Conservation (phyloP, 805 yeast genomes). For the Kuraishia ogatae region DNA sequence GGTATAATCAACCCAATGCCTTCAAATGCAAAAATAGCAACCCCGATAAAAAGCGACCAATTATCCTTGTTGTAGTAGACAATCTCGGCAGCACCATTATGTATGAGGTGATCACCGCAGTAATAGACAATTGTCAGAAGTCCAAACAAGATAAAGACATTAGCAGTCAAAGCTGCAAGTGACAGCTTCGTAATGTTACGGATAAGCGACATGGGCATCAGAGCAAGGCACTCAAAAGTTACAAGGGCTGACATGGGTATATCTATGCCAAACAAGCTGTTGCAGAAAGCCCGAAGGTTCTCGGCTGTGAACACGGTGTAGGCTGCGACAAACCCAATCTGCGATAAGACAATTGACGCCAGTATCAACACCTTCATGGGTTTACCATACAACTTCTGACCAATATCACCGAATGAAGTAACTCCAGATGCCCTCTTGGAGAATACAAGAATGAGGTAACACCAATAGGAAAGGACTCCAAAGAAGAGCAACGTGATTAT, state of each 20-base stretch:
- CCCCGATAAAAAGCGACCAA: slow-evolving; percentile 72
- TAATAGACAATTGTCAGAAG: slow-evolving; percentile 54
- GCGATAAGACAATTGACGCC: slow-evolving; percentile 58
- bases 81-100: slow-evolving; percentile 42
- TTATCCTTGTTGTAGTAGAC: slow-evolving; percentile 42
- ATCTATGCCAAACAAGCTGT: slow-evolving; percentile 35
- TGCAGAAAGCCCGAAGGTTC: slow-evolving; percentile 54
- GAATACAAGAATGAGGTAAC: slow-evolving; percentile 56
- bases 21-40: slow-evolving; percentile 83
- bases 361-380: slow-evolving; percentile 59
- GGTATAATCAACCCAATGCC: slow-evolving; percentile 81
- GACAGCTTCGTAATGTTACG: slow-evolving; percentile 73
- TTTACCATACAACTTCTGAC: slow-evolving; percentile 50
- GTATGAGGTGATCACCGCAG: slow-evolving; percentile 35
- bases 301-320: slow-evolving; percentile 74
- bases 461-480: slow-evolving; percentile 70
- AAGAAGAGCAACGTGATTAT: slow-evolving; percentile 42
- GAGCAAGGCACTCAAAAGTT: slow-evolving; percentile 42
- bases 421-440: slow-evolving; percentile 54
- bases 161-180: slow-evolving; percentile 63
- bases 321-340: slow-evolving; percentile 75
- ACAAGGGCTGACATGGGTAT: slow-evolving; percentile 38
- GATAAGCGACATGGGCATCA: slow-evolving; percentile 62
- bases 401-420: slow-evolving; percentile 76
- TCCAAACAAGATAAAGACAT: slow-evolving; percentile 59